Evolutionary conservation across 1,284 basidiomycete species (phyloP), one percentile per base, ranked within the genome.

Genomic region (Microbotryum intermedium): DNA sequence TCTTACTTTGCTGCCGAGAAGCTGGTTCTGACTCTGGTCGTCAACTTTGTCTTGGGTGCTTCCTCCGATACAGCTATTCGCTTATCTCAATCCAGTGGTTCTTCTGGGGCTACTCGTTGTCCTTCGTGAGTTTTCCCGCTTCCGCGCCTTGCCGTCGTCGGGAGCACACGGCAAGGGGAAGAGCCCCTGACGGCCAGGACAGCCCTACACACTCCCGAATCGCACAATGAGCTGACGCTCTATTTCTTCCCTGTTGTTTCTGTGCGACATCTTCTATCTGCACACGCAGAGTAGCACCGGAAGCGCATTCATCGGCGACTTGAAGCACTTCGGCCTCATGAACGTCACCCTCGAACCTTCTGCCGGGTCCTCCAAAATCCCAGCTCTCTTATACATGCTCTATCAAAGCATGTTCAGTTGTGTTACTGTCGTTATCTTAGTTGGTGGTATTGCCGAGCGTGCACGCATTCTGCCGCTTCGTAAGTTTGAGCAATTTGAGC

Each of bases 321-420:
- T 82, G 18, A 67, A 80, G 13, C 84, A 94, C 76, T 95, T 97
- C 71, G 88, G 82, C 43, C 81, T 97, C 67, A 90, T 84, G 68
- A 80, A 81, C 62, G 90, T 95, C 34, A 81, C 90, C 50, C 85
- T 83, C 16, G 75, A 84, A 60, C 87, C 87, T 0, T 91, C 88
- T 2, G 80, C 82, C 57, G 90, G 87, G 20, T 85, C 83, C 61
- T 26, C 58, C 49, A 71, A 69, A 45, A 83, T 97, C 51, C 93
- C 93, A 0, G 80, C 87, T 0, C 78, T 97, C 58, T 81, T 90
- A 1, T 97, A 91, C 78, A 87, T 84, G 71, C 80, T 94, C 66
- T 97, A 88, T 79, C 88, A 92, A 76, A 80, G 84, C 65, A 88
- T 90, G 87, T 93, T 92, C 77, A 88, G 89, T 6, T 82, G 84